A percentile compares a stretch with the other conserved stretches of the same genome.
These are phyloP conservation scores for Dissophora ornata DNA, from an alignment of 192 early-diverging fungal genomes.

Conservation along the genomic window DNA sequence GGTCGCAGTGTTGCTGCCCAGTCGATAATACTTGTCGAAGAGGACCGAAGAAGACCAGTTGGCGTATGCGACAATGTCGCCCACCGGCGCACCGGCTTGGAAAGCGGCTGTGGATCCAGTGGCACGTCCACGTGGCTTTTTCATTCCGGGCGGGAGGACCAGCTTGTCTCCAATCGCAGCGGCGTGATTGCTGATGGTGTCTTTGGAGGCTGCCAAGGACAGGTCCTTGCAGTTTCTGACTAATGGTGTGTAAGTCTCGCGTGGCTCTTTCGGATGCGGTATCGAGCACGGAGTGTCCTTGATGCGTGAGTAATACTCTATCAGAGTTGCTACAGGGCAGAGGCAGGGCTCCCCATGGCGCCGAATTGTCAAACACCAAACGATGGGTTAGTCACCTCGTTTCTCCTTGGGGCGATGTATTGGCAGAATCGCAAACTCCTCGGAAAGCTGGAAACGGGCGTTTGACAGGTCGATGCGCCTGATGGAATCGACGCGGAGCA, in stretches of 20 bases:
- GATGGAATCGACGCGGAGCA: background rate
- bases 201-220: background rate
- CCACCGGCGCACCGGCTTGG: background rate
- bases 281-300: background rate
- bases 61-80: slow-evolving; percentile 4
- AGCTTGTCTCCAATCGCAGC: background rate
- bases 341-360: slow-evolving; percentile 1
- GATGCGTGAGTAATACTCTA: background rate
- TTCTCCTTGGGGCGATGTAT: slow-evolving; percentile 1
- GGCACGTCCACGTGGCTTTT: background rate
- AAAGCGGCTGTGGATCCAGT: background rate
- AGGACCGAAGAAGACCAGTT: slow-evolving; percentile 15
- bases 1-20: background rate
- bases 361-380: background rate
- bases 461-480: background rate
- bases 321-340: background rate
- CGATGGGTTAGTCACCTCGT: background rate
- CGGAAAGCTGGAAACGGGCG: background rate
- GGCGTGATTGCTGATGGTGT: slow-evolving; percentile 5
- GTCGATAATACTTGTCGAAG: slow-evolving; percentile 7
- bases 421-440: background rate
- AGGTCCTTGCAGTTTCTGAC: background rate
- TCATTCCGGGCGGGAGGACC: background rate
- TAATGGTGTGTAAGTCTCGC: background rate
- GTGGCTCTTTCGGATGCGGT: background rate